These are phyloP conservation scores for Kodamaea kakaduensis DNA, from an alignment of 805 yeast genomes.

Conservation along the genomic window DNA sequence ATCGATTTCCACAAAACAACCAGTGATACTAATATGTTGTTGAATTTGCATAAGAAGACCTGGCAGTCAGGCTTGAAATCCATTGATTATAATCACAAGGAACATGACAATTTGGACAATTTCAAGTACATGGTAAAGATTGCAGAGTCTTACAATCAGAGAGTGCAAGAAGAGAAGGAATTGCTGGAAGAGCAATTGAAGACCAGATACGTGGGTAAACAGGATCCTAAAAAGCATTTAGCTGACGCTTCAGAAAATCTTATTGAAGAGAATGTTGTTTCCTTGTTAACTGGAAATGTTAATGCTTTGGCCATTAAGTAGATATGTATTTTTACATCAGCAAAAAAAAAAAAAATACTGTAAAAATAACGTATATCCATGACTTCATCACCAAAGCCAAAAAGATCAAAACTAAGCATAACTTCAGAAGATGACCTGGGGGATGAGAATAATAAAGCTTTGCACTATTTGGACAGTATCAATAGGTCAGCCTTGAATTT, in stretches of 20 bases:
- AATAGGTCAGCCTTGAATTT: conserved; percentile 52
- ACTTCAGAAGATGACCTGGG: conserved; percentile 4
- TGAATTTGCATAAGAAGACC: conserved; percentile 88
- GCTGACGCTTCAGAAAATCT: conserved; percentile 81
- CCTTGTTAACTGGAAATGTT: conserved; percentile 83
- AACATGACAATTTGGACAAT: conserved; percentile 67
- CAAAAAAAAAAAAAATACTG: conserved; percentile 2
- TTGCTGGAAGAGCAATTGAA: conserved; percentile 82
- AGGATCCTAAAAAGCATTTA: conserved; percentile 97
- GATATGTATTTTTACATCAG: conserved; percentile 2
- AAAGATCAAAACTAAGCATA: not conserved
- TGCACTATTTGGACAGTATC: conserved; percentile 37
- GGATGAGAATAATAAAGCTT: not conserved
- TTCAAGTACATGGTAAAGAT: conserved; percentile 80
- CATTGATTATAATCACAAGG: conserved; percentile 72
- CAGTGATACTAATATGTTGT: conserved; percentile 87
- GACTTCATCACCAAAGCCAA: conserved; percentile 5
- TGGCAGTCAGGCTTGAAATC: conserved; percentile 92
- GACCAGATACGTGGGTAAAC: conserved; percentile 96
- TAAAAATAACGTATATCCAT: conserved; percentile 1
- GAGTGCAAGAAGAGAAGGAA: conserved; percentile 91
- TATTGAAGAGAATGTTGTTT: conserved; percentile 86
- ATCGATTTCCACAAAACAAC: conserved; percentile 92
- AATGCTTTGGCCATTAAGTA: conserved; percentile 85
- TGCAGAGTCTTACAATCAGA: conserved; percentile 82